Percentiles rank a stretch among this genome's conserved stretches.
phyloP scores from a whole-genome alignment of 2,329 filamentous ascomycete species.

The Chaetomium olivaceum region DNA sequence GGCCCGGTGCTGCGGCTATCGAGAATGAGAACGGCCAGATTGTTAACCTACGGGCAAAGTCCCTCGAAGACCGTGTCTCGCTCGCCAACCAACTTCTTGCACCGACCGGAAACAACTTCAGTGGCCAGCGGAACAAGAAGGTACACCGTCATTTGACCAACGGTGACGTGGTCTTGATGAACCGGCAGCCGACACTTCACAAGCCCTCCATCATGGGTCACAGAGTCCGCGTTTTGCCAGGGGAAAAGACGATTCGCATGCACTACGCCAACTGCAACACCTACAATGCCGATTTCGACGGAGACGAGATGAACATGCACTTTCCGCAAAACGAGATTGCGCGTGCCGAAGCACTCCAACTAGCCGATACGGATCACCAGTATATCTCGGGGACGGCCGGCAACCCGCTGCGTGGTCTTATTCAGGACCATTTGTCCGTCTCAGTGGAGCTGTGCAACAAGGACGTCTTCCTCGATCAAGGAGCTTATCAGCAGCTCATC shows the following conservation, averaged over 20 bases:
- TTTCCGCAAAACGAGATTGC: slow-evolving; percentile 97
- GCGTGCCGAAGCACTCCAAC: slow-evolving; percentile 84
- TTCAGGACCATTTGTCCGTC: slow-evolving; percentile 97
- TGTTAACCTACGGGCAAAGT: slow-evolving; percentile 83
- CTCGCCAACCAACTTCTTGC: slow-evolving; percentile 92
- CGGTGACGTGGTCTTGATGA: slow-evolving; percentile 97
- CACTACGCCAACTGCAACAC: slow-evolving; percentile 99
- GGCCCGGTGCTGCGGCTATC: slow-evolving; percentile 91
- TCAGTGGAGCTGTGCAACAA: slow-evolving; percentile 86
- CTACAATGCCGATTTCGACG: slow-evolving; percentile 99
- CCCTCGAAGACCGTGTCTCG: slow-evolving; percentile 80
- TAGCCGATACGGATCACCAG: slow-evolving; percentile 96
- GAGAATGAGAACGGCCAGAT: slow-evolving; percentile 95
- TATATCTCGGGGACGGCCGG: slow-evolving; percentile 93
- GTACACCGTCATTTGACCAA: slow-evolving; percentile 95
- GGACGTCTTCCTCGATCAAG: slow-evolving; percentile 85
- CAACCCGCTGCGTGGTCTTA: slow-evolving; percentile 90
- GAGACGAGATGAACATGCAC: slow-evolving; percentile 99
- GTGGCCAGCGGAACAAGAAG: slow-evolving; percentile 85
- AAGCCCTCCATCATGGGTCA: slow-evolving; percentile 99
- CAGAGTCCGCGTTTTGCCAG: slow-evolving; percentile 84
- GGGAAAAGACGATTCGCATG: slow-evolving; percentile 98
- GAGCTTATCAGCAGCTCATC: slow-evolving; percentile 90
- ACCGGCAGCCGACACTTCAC: slow-evolving; percentile 94
- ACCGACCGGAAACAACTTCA: slow-evolving; percentile 72